Base-by-base conservation (phyloP, 352 stramenopile genomes). In the Phytopythium mirpurense region DNA sequence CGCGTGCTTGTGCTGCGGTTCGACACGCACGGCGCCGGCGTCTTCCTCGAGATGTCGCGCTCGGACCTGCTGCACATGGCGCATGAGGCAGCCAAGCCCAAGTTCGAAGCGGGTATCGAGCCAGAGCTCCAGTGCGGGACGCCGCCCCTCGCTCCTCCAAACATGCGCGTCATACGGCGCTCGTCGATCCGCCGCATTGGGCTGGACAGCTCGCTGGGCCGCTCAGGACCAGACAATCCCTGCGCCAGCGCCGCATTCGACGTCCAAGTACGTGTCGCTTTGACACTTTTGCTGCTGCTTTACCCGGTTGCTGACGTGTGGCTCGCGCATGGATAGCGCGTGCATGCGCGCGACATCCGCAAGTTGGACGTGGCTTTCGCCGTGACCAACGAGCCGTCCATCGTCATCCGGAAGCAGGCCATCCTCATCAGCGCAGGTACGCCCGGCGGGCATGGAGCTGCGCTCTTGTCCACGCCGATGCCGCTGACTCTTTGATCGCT, bases 291-390 rank as follows among this genome's bases (percentile, higher is more conserved):
- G 8, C 1, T 18, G 19, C n/a, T 18, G 26, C 27, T 5, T 12
- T 8, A 23, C 26, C 43, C 35, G 31, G 10, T 55, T 27, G 10
- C 47, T 41, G 6, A 51, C 35, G 51, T 56, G 23, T 0, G 63
- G 36, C 4, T 37, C 23, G 38, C 40, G 11, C 15, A 32, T 56
- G 58, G 38, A 24, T 2, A 91, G 74, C 62, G 67, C 21, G 80
- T 91, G 18, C 80, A 91, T 56, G 79, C 78, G 6, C 80, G 80
- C 35, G 80, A 91, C 63, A 82, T 91, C 56, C 75, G 80, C 45
- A 72, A 84, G 43, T 70, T 91, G 56, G 80, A 88, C 40, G 85
- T 83, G 3, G 75, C 77, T 15, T 91, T 91, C 43, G 75, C 79
- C 2, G 75, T 88, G 21, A 85, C 71, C 3, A 86, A 87, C 37